Conservation (phyloP, 1,284 basidiomycete genomes). For the Ustilago crameri region DNA sequence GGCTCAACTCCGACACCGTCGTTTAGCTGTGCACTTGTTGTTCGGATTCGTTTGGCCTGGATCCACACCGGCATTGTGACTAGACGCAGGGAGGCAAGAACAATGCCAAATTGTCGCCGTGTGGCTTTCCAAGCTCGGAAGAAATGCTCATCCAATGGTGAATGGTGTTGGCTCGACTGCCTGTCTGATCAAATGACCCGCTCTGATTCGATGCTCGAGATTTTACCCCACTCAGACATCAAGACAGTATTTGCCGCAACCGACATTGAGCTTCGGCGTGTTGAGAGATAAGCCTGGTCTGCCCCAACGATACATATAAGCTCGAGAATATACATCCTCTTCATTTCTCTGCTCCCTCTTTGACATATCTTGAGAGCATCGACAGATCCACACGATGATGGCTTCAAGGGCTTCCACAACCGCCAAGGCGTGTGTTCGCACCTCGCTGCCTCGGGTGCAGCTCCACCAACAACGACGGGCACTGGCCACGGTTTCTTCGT, state of each 20-base stretch:
- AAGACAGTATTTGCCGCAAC: not conserved
- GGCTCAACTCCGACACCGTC: not conserved
- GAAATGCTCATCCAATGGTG: too few species aligned
- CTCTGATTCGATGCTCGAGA: constrained; percentile 12
- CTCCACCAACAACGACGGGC: constrained; percentile 22
- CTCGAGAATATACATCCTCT: not conserved
- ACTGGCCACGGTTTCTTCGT: constrained; percentile 31
- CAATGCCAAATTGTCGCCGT: too few species aligned
- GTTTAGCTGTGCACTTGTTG: not conserved
- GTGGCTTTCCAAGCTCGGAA: not conserved
- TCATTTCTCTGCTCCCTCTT: not conserved
- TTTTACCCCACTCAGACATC: constrained; percentile 4
- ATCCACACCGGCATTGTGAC: too few species aligned
- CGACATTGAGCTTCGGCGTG: not conserved
- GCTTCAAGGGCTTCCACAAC: constrained; percentile 13
- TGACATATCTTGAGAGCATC: not conserved
- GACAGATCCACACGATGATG: constrained; percentile 16
- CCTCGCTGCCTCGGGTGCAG: constrained; percentile 8
- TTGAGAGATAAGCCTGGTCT: not conserved
- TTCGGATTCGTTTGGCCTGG: too few species aligned
- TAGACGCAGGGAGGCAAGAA: too few species aligned
- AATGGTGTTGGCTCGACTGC: too few species aligned
- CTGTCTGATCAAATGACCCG: constrained; percentile 8
- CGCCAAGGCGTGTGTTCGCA: constrained; percentile 16
- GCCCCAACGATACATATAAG: not conserved